These are phyloP conservation scores for Geoglossum cookeanum DNA, from an alignment of 2,329 filamentous ascomycete genomes.

Conservation along the genomic window DNA sequence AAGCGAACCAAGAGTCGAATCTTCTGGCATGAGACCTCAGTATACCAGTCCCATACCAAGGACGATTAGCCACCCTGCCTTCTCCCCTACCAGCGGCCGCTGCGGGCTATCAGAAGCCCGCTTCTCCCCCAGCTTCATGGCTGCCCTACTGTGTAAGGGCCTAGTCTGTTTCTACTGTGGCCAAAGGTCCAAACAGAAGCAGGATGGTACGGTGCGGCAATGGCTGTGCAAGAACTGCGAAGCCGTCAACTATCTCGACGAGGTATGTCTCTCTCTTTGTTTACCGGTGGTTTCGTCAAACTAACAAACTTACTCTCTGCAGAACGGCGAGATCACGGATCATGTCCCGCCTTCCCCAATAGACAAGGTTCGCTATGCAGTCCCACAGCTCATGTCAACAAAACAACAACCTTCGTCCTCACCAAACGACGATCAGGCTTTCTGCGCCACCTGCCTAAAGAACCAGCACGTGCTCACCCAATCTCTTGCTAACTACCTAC, in stretches of 20 bases:
- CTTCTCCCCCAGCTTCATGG: neutral
- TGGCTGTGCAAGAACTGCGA: conserved; percentile 67
- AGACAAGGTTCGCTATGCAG: conserved; percentile 29
- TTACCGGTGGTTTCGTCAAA: no score
- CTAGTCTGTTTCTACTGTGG: conserved; percentile 75
- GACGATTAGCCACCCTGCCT: no score
- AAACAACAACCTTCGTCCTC: conserved; percentile 13
- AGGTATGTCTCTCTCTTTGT: no score
- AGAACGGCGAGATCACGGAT: conserved; percentile 82
- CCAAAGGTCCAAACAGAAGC: conserved; percentile 39
- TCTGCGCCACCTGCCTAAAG: conserved; percentile 64
- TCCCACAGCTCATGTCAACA: conserved; percentile 13
- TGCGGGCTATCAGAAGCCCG: neutral
- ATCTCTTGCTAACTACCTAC: conserved; percentile 63
- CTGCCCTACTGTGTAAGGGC: conserved; percentile 8
- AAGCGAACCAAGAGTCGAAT: no score
- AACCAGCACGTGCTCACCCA: conserved; percentile 72
- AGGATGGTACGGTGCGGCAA: conserved; percentile 37
- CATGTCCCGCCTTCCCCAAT: conserved; percentile 36
- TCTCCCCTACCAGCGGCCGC: neutral
- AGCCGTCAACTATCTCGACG: conserved; percentile 73
- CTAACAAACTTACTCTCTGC: conserved; percentile 10
- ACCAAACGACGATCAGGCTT: conserved; percentile 25
- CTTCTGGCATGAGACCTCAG: no score
- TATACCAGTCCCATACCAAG: no score